Evolutionary conservation across 2,329 filamentous ascomycete species (phyloP).

Genomic region (Dryadomyces quercivorus): DNA sequence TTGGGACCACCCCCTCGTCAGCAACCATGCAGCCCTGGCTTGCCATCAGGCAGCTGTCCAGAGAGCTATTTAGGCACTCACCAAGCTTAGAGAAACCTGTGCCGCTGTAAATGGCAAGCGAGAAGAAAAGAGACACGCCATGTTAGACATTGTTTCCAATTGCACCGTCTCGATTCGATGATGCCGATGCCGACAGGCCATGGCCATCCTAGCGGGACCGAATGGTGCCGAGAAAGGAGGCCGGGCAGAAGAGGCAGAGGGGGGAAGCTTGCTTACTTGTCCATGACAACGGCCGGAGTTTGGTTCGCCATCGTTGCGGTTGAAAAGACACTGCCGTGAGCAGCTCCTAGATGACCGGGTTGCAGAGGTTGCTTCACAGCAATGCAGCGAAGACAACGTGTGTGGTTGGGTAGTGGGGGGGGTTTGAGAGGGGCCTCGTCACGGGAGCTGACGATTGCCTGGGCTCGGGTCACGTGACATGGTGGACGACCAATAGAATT

Average conservation of each 20-base stretch:
- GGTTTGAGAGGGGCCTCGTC: background rate
- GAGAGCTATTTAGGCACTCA: conserved; percentile 30
- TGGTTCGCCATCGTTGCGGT: conserved; percentile 72
- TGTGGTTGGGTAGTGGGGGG: background rate
- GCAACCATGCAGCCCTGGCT: background rate
- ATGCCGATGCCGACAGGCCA: background rate
- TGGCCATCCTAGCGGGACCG: background rate
- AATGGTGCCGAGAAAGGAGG: background rate
- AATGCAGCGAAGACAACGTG: background rate
- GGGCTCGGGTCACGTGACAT: background rate
- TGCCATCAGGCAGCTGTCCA: conserved; percentile 5
- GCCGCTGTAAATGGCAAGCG: conserved; percentile 51
- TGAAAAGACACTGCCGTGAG: background rate
- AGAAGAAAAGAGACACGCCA: conserved; percentile 13
- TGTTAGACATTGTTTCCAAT: conserved; percentile 24
- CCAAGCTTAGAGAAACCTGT: conserved; percentile 99
- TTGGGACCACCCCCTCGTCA: background rate
- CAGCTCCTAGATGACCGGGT: conserved; percentile 1
- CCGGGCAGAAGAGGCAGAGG: conserved; percentile 9
- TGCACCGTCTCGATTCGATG: background rate
- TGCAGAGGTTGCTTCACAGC: background rate
- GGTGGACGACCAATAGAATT: background rate
- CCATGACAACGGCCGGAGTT: conserved; percentile 99
- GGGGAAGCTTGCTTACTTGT: conserved; percentile 65
- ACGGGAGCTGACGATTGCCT: background rate